phyloP scores from a whole-genome alignment of 225 moss, liverwort and hornwort species.

The Thuidium tamariscinum region DNA sequence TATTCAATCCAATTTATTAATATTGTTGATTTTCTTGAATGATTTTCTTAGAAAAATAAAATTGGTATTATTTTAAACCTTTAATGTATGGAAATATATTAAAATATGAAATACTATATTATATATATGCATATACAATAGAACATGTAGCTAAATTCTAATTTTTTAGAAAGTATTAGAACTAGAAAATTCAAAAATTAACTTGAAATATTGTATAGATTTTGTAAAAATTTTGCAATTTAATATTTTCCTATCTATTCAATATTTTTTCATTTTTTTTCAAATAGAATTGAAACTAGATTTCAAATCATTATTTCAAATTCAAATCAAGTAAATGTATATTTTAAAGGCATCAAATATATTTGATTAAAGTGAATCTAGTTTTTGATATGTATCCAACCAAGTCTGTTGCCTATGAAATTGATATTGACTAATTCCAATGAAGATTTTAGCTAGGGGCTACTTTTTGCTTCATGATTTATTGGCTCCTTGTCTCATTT shows the following conservation, averaged over 20 bases:
- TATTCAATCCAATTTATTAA: neutral
- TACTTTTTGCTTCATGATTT: neutral
- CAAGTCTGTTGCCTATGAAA: fast-evolving
- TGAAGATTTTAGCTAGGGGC: neutral
- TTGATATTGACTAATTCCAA: neutral
- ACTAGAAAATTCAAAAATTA: neutral
- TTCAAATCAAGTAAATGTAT: neutral
- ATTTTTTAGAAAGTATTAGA: fast-evolving
- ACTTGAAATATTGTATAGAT: neutral
- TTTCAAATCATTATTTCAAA: neutral
- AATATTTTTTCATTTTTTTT: too few species aligned
- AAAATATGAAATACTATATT: too few species aligned
- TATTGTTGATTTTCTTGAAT: neutral
- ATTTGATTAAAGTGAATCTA: neutral
- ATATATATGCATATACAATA: too few species aligned
- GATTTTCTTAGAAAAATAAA: neutral
- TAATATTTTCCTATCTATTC: too few species aligned
- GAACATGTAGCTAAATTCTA: neutral
- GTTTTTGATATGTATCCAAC: fast-evolving
- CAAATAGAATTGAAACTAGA: neutral
- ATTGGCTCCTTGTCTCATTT: neutral
- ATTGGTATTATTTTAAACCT: neutral
- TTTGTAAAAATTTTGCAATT: too few species aligned
- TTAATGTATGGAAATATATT: neutral
- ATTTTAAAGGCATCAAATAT: neutral